Conservation (phyloP, 257 asterid species). For the Solanum sparsipilum region DNA sequence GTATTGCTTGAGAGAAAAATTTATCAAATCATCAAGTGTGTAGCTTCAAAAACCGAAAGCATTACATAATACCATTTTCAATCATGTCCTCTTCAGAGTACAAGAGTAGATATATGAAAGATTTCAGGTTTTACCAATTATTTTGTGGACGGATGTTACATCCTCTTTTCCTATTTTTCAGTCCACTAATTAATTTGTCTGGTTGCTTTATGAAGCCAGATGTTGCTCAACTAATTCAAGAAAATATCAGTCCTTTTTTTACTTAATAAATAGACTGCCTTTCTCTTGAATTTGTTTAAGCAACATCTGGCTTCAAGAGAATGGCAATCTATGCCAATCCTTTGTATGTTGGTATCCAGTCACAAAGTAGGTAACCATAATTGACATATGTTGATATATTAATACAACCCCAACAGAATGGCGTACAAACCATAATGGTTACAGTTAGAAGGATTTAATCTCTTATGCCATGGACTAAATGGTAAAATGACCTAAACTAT, state of each 20-base stretch:
- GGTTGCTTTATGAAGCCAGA: neutral
- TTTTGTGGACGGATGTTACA: neutral
- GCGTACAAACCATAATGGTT: neutral
- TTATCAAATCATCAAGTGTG: neutral
- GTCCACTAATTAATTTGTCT: neutral
- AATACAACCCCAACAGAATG: neutral
- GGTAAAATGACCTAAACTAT: neutral
- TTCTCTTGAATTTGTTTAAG: neutral
- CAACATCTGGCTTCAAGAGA: neutral
- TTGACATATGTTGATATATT: neutral
- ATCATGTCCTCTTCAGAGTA: neutral
- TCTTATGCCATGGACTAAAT: neutral
- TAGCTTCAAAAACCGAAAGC: neutral
- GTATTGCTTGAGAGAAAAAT: neutral
- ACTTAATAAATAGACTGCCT: neutral
- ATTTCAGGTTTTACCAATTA: neutral
- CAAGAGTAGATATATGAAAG: neutral
- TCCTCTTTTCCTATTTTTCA: neutral
- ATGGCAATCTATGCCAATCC: neutral
- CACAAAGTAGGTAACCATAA: neutral
- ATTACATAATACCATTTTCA: neutral
- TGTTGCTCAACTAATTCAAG: neutral
- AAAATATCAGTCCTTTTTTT: neutral
- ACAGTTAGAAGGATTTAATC: neutral
- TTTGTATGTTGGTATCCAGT: neutral